These are phyloP conservation scores for Irpex lacteus DNA, from an alignment of 1,284 basidiomycete species.

Conservation along the genomic window DNA sequence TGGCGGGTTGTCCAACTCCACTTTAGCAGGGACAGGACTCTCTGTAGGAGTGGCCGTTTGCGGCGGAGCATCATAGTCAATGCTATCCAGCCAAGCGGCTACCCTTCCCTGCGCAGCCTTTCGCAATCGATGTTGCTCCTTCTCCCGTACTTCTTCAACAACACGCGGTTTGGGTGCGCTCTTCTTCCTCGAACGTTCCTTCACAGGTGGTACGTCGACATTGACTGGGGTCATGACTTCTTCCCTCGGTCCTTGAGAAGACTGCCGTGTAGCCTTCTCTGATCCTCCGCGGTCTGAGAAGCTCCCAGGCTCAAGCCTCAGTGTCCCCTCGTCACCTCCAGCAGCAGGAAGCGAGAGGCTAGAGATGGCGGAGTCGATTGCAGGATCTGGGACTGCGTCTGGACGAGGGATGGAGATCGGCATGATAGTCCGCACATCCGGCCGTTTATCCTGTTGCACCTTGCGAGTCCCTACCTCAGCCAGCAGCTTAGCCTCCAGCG, in stretches of 20 bases:
- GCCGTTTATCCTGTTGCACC: conserved; percentile 32
- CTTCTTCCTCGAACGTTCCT: conserved; percentile 22
- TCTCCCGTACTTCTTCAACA: conserved; percentile 17
- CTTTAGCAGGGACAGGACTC: neutral
- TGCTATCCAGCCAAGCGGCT: conserved; percentile 69
- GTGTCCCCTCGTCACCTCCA: conserved; percentile 23
- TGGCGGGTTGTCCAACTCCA: neutral
- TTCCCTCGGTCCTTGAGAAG: neutral
- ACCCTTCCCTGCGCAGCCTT: conserved; percentile 66
- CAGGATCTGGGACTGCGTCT: conserved; percentile 33
- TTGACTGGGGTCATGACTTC: neutral
- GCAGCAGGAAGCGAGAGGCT: conserved; percentile 65
- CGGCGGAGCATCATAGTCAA: conserved; percentile 51
- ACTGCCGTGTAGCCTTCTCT: conserved; percentile 24
- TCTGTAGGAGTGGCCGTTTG: conserved; percentile 20
- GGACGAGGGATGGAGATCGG: conserved; percentile 41
- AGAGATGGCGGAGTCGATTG: conserved; percentile 71
- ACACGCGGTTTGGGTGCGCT: conserved; percentile 17
- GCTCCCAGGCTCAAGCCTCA: conserved; percentile 3
- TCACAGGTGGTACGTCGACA: neutral
- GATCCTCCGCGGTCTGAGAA: neutral
- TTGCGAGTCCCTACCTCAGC: conserved; percentile 69
- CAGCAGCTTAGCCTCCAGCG: conserved; percentile 56
- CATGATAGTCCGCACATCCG: conserved; percentile 49
- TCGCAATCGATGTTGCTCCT: conserved; percentile 33